These are phyloP conservation scores for Hygrophila difformis DNA, from an alignment of 257 asterid species.

Conservation along the genomic window DNA sequence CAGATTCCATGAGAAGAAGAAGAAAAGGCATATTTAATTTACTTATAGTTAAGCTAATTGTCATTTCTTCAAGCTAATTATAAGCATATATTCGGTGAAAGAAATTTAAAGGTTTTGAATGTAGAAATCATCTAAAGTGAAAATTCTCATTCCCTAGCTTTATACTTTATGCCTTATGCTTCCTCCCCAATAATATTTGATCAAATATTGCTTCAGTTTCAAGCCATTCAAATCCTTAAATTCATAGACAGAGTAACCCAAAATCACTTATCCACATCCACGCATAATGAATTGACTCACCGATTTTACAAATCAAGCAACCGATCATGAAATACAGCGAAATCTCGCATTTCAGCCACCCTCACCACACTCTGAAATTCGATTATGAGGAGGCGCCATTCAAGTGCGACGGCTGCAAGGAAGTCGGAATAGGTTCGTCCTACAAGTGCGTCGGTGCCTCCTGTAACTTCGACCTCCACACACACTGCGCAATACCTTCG, in stretches of 20 bases:
- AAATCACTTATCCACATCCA: too few relatives aligned
- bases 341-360: conserved; percentile 78
- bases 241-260: too few relatives aligned
- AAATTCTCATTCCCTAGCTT: conserved; percentile 18
- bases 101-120: conserved; percentile 2
- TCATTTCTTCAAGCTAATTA: conserved; percentile 7
- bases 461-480: conserved; percentile 81
- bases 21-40: conserved; percentile 14
- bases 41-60: conserved; percentile 16
- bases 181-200: neutral
- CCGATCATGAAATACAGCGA: conserved; percentile 40
- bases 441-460: conserved; percentile 44
- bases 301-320: too few relatives aligned
- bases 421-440: conserved; percentile 78
- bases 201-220: conserved; percentile 36
- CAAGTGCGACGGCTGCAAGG: conserved; percentile 97
- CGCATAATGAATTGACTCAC: too few relatives aligned
- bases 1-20: neutral
- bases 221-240: conserved; percentile 34
- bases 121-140: conserved; percentile 18
- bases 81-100: conserved; percentile 1
- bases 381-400: conserved; percentile 73
- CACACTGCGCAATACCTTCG: conserved; percentile 72
- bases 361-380: conserved; percentile 58
- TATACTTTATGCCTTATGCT: conserved; percentile 20